Evolutionary conservation across 257 asterid genomes (phyloP).

Genomic region (Rhazya stricta): DNA sequence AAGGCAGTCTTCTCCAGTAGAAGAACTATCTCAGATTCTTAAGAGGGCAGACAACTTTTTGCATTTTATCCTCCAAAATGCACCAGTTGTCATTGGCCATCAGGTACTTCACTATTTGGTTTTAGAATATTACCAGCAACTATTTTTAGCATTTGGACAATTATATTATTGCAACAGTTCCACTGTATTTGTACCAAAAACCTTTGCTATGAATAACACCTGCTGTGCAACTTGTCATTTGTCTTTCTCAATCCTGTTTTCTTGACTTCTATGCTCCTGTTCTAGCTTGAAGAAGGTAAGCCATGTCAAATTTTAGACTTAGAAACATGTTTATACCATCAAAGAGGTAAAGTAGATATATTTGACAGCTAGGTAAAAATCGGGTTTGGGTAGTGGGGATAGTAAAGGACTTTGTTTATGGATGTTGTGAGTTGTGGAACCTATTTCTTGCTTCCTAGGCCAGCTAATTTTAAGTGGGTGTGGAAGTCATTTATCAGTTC

Average conservation of each 20-base stretch:
- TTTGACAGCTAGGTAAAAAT: neutral
- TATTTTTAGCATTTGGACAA: neutral
- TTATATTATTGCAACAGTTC: neutral
- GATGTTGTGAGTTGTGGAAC: neutral
- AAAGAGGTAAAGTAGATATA: neutral
- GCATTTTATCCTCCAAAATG: conserved; percentile 86
- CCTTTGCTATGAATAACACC: neutral
- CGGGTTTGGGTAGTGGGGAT: neutral
- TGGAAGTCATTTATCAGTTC: neutral
- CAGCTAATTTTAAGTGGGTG: neutral
- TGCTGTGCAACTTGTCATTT: neutral
- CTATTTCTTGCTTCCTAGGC: neutral
- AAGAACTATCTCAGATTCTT: conserved; percentile 67
- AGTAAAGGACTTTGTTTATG: neutral
- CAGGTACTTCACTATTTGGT: conserved; percentile 38
- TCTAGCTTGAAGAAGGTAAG: neutral
- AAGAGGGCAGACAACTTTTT: conserved; percentile 81
- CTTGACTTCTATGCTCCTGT: neutral
- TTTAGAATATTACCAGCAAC: neutral
- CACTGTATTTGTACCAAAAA: neutral
- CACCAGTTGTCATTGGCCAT: conserved; percentile 92
- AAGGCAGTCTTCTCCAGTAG: conserved; percentile 83
- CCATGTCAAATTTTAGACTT: neutral
- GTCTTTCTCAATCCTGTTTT: neutral
- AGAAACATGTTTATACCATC: neutral